These are phyloP conservation scores for Aspergillus nidulans DNA, from an alignment of 495 filamentous ascomycete genomes.

Conservation along the genomic window DNA sequence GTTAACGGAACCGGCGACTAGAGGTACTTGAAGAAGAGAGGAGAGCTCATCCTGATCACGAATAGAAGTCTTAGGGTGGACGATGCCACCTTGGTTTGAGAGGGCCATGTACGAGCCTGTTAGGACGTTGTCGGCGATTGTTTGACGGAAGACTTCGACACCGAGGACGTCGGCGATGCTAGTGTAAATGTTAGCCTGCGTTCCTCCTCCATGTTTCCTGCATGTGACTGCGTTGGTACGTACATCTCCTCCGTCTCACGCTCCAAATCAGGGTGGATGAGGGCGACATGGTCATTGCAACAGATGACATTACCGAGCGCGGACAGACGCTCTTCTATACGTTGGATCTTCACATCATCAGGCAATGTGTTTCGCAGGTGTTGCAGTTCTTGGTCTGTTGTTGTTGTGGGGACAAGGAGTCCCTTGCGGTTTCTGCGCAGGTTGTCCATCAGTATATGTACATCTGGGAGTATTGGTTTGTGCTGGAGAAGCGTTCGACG, in stretches of 20 bases:
- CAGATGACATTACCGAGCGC: conserved; percentile 97
- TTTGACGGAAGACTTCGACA: conserved; percentile 98
- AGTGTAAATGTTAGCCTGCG: neutral
- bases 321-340: conserved; percentile 94
- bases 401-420: conserved; percentile 90
- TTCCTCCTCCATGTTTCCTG: neutral
- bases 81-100: conserved; percentile 93
- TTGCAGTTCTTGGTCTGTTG: conserved; percentile 96
- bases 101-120: conserved; percentile 94
- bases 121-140: conserved; percentile 92
- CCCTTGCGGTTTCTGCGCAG: conserved; percentile 80
- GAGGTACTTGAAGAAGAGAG: conserved; percentile 86
- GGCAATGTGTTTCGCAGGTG: conserved; percentile 92
- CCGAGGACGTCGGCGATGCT: conserved; percentile 90
- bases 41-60: conserved; percentile 97
- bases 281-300: conserved; percentile 91
- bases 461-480: neutral
- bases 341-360: conserved; percentile 82
- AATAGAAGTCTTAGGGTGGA: conserved; percentile 94
- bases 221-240: neutral
- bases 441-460: neutral
- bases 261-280: conserved; percentile 95
- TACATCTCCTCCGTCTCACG: conserved; percentile 90
- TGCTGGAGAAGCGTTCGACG: conserved; percentile 20
- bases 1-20: conserved; percentile 92